phyloP scores from a whole-genome alignment of 805 yeast species.

The Hanseniaspora clermontiae region DNA sequence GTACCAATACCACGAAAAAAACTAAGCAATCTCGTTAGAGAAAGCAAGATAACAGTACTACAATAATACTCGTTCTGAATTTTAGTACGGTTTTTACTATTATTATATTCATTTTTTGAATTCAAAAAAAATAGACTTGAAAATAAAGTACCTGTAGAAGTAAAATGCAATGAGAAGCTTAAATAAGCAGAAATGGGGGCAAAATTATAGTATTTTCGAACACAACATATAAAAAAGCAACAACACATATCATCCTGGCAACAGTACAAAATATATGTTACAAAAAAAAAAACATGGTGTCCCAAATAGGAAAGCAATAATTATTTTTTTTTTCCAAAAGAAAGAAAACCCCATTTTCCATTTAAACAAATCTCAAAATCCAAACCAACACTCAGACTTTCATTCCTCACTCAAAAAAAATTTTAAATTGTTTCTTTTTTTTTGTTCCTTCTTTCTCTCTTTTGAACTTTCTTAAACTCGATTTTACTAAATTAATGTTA shows the following conservation, averaged over 20 bases:
- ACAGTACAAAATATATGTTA: not conserved
- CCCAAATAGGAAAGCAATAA: not conserved
- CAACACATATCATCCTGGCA: too few relatives aligned
- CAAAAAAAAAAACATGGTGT: not conserved
- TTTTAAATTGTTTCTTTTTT: not conserved
- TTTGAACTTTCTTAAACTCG: too few relatives aligned
- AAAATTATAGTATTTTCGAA: too few relatives aligned
- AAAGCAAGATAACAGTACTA: constrained; percentile 13
- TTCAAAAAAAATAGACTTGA: not conserved
- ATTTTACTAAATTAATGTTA: too few relatives aligned
- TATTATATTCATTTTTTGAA: not conserved
- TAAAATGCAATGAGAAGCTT: too few relatives aligned
- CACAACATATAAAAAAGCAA: too few relatives aligned
- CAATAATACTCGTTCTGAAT: constrained; percentile 16
- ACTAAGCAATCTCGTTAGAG: not conserved
- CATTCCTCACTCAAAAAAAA: too few relatives aligned
- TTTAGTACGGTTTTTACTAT: constrained; percentile 12
- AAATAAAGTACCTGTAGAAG: too few relatives aligned
- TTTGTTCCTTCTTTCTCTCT: not conserved
- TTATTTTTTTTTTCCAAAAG: too few relatives aligned
- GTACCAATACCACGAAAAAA: constrained; percentile 12
- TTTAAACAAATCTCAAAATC: not conserved
- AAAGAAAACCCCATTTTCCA: not conserved
- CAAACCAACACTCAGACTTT: too few relatives aligned
- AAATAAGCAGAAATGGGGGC: too few relatives aligned